phyloP scores from a whole-genome alignment of 768 basidiomycete genomes.

The Kwoniella sp. region DNA sequence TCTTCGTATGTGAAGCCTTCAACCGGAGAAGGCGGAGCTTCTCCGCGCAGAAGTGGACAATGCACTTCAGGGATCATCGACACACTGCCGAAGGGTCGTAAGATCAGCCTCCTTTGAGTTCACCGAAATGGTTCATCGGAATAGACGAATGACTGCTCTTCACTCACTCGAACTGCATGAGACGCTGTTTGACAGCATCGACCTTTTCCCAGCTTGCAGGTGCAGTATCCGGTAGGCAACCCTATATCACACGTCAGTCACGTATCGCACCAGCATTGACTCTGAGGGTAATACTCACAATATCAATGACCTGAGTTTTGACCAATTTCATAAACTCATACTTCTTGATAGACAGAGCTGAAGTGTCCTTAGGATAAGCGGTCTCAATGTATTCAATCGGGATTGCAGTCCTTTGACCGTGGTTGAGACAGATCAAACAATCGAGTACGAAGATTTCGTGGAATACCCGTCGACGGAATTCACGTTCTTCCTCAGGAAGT shows the following conservation, averaged over 20 bases:
- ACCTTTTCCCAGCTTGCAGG: slow-evolving; percentile 37
- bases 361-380: slow-evolving; percentile 27
- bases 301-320: slow-evolving; percentile 42
- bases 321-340: slow-evolving; percentile 38
- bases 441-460: slow-evolving; percentile 45
- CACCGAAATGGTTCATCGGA: too few relatives aligned
- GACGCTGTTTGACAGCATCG: slow-evolving; percentile 22
- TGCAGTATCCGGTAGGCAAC: slow-evolving; percentile 37
- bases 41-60: slow-evolving; percentile 40
- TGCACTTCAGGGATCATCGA: slow-evolving; percentile 27
- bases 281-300: slow-evolving; percentile 24
- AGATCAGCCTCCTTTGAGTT: too few relatives aligned
- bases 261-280: background rate
- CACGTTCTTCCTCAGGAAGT: slow-evolving; percentile 37
- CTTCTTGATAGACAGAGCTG: slow-evolving; percentile 27
- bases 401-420: slow-evolving; percentile 44
- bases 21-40: slow-evolving; percentile 22
- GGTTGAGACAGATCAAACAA: slow-evolving; percentile 46
- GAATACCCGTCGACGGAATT: slow-evolving; percentile 46
- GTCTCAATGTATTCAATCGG: slow-evolving; percentile 41
- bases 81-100: slow-evolving; percentile 5
- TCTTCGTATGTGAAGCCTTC: slow-evolving; percentile 26
- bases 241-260: slow-evolving; percentile 11
- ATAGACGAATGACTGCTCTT: too few relatives aligned
- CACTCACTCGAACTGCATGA: slow-evolving; percentile 39